Conservation (phyloP, 768 basidiomycete genomes). For the Epithele typhae region DNA sequence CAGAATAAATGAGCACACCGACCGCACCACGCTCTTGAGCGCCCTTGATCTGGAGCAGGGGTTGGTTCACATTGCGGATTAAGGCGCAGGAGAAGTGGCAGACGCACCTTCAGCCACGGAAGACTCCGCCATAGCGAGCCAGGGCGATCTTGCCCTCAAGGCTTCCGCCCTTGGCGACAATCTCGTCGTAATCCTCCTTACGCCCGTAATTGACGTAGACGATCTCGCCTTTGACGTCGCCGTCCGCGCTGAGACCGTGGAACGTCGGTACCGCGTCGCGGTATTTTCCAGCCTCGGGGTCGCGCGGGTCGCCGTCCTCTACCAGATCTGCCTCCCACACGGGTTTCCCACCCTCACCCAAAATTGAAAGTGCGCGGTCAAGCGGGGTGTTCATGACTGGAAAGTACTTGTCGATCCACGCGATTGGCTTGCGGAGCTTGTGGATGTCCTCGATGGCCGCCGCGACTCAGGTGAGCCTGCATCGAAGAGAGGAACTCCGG, state of each 20-base stretch:
- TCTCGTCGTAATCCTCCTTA: conserved; percentile 67
- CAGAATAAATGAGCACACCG: conserved; percentile 79
- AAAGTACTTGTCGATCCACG: conserved; percentile 88
- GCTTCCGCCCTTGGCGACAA: conserved; percentile 62
- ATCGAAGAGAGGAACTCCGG: conserved; percentile 55
- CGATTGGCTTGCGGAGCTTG: conserved; percentile 46
- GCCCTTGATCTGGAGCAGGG: conserved; percentile 55
- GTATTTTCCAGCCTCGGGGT: conserved; percentile 67
- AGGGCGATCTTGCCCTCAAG: conserved; percentile 77
- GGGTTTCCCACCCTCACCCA: conserved; percentile 56
- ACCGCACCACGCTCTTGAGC: conserved; percentile 81
- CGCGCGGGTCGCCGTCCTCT: conserved; percentile 69
- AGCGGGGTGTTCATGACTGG: conserved; percentile 81
- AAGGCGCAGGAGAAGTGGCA: not conserved
- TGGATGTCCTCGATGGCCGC: conserved; percentile 53
- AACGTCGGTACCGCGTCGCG: conserved; percentile 67
- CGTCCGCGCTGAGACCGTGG: conserved; percentile 79
- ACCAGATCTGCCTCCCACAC: conserved; percentile 71
- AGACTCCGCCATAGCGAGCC: conserved; percentile 70
- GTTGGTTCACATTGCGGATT: no score
- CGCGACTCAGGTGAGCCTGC: conserved; percentile 69
- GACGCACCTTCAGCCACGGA: conserved; percentile 86
- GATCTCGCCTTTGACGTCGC: conserved; percentile 66
- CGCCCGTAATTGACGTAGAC: conserved; percentile 81
- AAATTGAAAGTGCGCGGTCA: conserved; percentile 61